These are phyloP conservation scores for Sporothrix schenckii DNA, from an alignment of 2,329 filamentous ascomycete species.

Conservation along the genomic window DNA sequence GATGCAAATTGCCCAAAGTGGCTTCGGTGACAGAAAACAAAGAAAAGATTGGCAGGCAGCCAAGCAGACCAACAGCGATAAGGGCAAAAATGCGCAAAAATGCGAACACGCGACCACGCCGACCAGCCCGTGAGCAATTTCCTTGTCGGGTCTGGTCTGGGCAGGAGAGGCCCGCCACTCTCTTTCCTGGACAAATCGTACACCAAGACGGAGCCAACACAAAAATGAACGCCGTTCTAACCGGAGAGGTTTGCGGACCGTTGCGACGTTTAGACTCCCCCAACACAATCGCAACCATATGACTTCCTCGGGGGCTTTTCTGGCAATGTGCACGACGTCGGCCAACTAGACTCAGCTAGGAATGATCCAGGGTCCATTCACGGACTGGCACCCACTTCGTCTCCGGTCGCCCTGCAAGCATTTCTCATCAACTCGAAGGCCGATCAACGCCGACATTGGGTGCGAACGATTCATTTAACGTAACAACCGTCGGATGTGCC, in stretches of 20 bases:
- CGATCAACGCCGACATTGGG: background rate
- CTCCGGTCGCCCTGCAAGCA: background rate
- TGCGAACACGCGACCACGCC: conserved; percentile 4
- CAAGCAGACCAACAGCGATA: background rate
- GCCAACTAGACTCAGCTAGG: background rate
- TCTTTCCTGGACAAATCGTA: background rate
- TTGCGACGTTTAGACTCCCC: background rate
- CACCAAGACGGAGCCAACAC: background rate
- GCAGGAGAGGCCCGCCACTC: conserved; percentile 7
- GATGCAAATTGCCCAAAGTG: background rate
- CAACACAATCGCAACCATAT: background rate
- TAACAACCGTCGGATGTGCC: conserved; percentile 12
- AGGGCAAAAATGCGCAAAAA: background rate
- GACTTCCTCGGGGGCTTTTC: background rate
- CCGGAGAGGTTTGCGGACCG: background rate
- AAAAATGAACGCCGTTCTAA: conserved; percentile 20
- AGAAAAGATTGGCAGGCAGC: background rate
- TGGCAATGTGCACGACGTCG: conserved; percentile 23
- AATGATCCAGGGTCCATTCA: conserved; percentile 14
- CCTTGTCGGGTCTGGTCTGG: conserved; percentile 21
- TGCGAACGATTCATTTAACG: background rate
- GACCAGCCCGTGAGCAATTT: conserved; percentile 21
- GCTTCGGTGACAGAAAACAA: conserved; percentile 18
- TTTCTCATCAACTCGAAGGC: background rate
- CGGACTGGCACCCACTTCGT: background rate